Percentiles rank a stretch among this genome's conserved stretches.
Conservation (phyloP, 352 stramenopile genomes). For the Globisporangium uncinulatum region DNA sequence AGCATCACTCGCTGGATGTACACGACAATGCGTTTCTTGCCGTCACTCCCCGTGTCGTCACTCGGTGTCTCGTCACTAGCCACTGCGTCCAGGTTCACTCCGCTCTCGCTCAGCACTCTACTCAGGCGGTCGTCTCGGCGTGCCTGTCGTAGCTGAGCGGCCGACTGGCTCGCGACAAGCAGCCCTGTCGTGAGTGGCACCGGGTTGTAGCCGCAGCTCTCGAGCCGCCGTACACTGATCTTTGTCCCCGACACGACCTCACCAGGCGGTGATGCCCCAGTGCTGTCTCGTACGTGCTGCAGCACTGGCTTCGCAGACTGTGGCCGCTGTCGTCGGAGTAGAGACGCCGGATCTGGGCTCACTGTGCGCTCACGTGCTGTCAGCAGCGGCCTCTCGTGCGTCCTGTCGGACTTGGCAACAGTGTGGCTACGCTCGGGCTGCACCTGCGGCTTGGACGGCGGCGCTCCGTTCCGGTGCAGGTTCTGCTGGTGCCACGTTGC, state of each 20-base stretch:
- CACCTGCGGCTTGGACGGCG: neutral
- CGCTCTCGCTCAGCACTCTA: neutral
- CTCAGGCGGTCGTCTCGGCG: neutral
- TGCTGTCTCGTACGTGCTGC: constrained; percentile 10
- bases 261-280: neutral
- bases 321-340: constrained; percentile 15
- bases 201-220: constrained; percentile 28
- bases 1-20: constrained; percentile 35
- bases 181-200: constrained; percentile 8
- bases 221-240: constrained; percentile 28
- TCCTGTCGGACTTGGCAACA: neutral
- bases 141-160: constrained; percentile 8
- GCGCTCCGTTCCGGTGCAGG: constrained; percentile 40
- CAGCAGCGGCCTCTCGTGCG: constrained; percentile 11
- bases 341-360: neutral
- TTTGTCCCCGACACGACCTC: constrained; percentile 13
- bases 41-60: constrained; percentile 1
- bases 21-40: constrained; percentile 26
- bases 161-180: constrained; percentile 21
- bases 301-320: constrained; percentile 45
- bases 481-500: constrained; percentile 22
- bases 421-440: neutral
- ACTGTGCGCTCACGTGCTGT: constrained; percentile 14
- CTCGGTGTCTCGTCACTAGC: neutral
- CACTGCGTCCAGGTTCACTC: neutral